Evolutionary conservation across 2,329 filamentous ascomycete genomes (phyloP).

Genomic region (Penicillium polonicum): DNA sequence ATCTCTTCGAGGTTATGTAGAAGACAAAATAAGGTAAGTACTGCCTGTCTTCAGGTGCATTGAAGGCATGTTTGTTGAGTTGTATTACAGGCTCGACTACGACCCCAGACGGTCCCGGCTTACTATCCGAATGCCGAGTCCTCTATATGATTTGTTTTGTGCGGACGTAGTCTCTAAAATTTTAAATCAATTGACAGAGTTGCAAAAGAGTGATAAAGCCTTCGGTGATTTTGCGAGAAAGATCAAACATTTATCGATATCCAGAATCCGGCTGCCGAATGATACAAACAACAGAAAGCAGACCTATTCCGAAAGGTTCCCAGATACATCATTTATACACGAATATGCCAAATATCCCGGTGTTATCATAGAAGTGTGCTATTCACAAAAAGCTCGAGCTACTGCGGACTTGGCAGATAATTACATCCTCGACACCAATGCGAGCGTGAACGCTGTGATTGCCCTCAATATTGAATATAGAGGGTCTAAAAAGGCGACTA

Average conservation of each 20-base stretch:
- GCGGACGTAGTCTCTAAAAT: neutral
- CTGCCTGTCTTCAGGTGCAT: neutral
- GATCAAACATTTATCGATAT: neutral
- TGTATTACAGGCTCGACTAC: slow-evolving; percentile 8
- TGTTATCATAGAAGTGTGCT: slow-evolving; percentile 11
- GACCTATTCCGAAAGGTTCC: neutral
- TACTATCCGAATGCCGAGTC: slow-evolving; percentile 10
- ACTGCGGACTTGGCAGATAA: slow-evolving; percentile 8
- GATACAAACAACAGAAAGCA: neutral
- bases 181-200: neutral
- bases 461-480: slow-evolving; percentile 8
- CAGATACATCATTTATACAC: slow-evolving; percentile 1
- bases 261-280: neutral
- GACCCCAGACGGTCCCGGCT: slow-evolving; percentile 6
- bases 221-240: slow-evolving; percentile 1
- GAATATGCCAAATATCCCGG: neutral
- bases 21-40: neutral
- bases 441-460: slow-evolving; percentile 6
- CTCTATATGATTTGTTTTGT: slow-evolving; percentile 3
- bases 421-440: slow-evolving; percentile 8
- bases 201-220: neutral
- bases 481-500: slow-evolving; percentile 7
- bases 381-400: slow-evolving; percentile 6
- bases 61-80: neutral
- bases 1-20: no score